Percentiles rank a stretch among this genome's conserved stretches.
Evolutionary conservation across 176 grass and related monocot species (phyloP).

Genomic region (Echinochloa phyllopogon): DNA sequence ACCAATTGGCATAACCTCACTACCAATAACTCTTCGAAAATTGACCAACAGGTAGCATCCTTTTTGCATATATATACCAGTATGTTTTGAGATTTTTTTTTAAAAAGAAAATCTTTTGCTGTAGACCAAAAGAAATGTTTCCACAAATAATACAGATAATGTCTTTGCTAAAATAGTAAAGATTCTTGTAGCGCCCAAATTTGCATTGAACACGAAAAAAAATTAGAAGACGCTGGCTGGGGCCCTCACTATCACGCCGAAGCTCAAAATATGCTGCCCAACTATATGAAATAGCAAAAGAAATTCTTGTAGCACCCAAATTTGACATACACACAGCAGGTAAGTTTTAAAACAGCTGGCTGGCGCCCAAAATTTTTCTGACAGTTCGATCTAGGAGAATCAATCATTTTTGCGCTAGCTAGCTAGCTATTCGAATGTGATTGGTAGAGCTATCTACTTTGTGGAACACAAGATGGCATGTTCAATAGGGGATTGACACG

Average conservation of each 20-base stretch:
- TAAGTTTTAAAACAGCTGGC: neutral
- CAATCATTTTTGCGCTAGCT: neutral
- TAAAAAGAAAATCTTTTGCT: neutral
- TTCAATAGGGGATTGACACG: neutral
- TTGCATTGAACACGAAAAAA: neutral
- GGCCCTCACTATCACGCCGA: no score
- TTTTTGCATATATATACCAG: neutral
- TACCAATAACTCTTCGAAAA: neutral
- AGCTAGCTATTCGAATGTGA: neutral
- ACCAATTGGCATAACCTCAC: neutral
- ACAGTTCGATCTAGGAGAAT: neutral
- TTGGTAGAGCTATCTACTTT: neutral
- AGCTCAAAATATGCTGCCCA: no score
- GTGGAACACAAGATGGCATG: neutral
- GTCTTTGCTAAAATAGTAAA: no score
- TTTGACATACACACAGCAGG: neutral
- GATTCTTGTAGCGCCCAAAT: neutral
- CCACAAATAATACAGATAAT: neutral
- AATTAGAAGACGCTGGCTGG: no score
- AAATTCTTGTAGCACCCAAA: neutral
- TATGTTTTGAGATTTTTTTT: neutral
- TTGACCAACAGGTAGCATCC: no score
- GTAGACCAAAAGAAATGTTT: neutral
- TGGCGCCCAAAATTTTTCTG: neutral
- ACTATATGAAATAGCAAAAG: no score